phyloP scores from a whole-genome alignment of 2,329 filamentous ascomycete species.

The Anthostomella pinea region DNA sequence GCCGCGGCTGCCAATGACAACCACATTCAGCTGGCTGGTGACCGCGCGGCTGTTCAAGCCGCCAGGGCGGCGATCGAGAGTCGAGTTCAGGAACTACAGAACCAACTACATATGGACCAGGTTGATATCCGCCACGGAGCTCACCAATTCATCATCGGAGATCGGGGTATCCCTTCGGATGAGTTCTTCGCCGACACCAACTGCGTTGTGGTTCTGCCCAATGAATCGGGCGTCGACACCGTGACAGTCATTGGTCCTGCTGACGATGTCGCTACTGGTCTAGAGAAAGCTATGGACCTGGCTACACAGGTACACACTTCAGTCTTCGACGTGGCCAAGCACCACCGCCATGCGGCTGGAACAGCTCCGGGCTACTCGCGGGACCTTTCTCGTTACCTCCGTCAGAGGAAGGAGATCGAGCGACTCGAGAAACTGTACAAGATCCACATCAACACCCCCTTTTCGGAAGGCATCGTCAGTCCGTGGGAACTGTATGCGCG shows the following conservation, averaged over 20 bases:
- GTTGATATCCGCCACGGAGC: constrained; percentile 79
- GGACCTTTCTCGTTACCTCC: constrained; percentile 84
- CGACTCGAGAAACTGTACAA: constrained; percentile 77
- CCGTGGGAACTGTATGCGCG: constrained; percentile 87
- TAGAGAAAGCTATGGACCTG: constrained; percentile 83
- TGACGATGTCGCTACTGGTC: constrained; percentile 68
- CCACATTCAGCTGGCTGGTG: constrained; percentile 82
- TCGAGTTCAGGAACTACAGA: constrained; percentile 70
- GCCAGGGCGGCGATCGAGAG: constrained; percentile 79
- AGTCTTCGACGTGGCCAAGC: constrained; percentile 76
- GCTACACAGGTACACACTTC: constrained; percentile 84
- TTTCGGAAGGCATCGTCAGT: constrained; percentile 64
- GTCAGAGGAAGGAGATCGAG: constrained; percentile 75
- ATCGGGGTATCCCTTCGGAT: constrained; percentile 73
- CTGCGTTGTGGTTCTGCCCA: constrained; percentile 80
- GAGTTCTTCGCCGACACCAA: constrained; percentile 90
- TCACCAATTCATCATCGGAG: constrained; percentile 93
- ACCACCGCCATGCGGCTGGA: constrained; percentile 70
- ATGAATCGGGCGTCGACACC: constrained; percentile 73
- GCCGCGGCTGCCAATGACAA: constrained; percentile 66
- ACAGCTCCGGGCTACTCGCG: constrained; percentile 77
- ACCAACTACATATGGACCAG: constrained; percentile 73
- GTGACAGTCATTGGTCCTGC: constrained; percentile 82
- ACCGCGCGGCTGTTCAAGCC: constrained; percentile 77
- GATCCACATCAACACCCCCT: constrained; percentile 83